phyloP scores from a whole-genome alignment of 768 basidiomycete species.

The Leccinum disarticulatum region DNA sequence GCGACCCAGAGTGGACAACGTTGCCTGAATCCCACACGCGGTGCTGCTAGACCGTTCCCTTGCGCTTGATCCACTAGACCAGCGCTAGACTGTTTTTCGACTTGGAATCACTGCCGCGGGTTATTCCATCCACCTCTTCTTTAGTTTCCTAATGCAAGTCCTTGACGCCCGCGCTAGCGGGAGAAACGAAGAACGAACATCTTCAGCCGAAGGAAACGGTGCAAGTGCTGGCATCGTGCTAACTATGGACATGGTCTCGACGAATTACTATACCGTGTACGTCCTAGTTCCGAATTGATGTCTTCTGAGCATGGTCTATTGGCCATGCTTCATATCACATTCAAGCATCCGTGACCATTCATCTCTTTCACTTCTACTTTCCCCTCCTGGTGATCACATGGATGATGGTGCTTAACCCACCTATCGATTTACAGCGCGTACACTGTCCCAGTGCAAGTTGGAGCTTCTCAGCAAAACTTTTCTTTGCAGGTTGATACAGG shows the following conservation, averaged over 20 bases:
- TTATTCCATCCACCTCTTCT: neutral
- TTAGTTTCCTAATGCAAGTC: conserved; percentile 13
- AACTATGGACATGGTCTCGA: conserved; percentile 53
- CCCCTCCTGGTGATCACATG: neutral
- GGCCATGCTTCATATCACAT: neutral
- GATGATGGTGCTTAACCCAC: neutral
- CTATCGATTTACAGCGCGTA: conserved; percentile 50
- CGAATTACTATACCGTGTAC: conserved; percentile 57
- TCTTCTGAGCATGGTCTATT: neutral
- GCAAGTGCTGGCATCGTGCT: conserved; percentile 58
- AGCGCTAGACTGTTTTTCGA: neutral
- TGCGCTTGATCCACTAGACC: neutral
- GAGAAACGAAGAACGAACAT: conserved; percentile 12
- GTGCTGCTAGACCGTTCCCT: conserved; percentile 12
- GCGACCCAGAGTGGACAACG: conserved; percentile 2
- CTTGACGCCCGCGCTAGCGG: conserved; percentile 7
- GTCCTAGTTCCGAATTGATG: conserved; percentile 3
- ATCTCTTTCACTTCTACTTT: neutral
- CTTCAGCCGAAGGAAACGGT: conserved; percentile 42
- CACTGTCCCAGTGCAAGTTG: conserved; percentile 58
- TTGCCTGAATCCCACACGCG: conserved; percentile 24
- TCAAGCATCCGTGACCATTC: neutral
- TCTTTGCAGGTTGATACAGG: conserved; percentile 79
- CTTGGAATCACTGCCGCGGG: neutral
- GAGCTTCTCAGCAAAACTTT: conserved; percentile 47